Evolutionary conservation across 1,284 basidiomycete species (phyloP).

Genomic region (Puccinia triticina): DNA sequence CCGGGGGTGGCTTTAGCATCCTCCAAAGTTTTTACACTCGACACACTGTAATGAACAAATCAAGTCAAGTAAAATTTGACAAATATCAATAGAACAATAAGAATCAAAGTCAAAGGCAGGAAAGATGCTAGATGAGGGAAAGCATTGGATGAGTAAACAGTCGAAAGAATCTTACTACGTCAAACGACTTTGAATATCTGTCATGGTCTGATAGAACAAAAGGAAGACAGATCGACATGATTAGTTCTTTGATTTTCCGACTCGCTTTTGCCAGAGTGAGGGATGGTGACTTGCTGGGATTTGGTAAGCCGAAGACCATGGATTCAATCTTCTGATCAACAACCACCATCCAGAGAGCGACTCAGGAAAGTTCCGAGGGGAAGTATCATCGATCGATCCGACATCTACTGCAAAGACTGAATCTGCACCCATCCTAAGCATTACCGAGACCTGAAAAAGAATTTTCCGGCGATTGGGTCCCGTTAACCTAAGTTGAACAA

Average conservation of each 20-base stretch:
- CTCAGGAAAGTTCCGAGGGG: slow-evolving; percentile 90
- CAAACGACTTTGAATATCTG: slow-evolving; percentile 91
- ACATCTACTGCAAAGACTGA: slow-evolving; percentile 96
- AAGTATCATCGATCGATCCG: slow-evolving; percentile 92
- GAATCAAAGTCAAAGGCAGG: background rate
- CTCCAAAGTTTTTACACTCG: slow-evolving; percentile 89
- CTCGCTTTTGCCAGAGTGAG: background rate
- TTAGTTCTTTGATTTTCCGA: background rate
- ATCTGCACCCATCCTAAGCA: slow-evolving; percentile 87
- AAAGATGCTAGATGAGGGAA: background rate
- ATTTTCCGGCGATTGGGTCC: background rate
- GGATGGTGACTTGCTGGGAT: slow-evolving; percentile 33
- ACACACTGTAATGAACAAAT: slow-evolving; percentile 69
- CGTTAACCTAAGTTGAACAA: background rate
- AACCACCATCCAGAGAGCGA: slow-evolving; percentile 97
- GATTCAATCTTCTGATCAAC: slow-evolving; percentile 77
- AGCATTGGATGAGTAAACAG: background rate
- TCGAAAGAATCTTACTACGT: slow-evolving; percentile 75
- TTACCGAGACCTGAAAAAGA: slow-evolving; percentile 72
- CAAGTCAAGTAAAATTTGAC: slow-evolving; percentile 40
- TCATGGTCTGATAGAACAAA: slow-evolving; percentile 85
- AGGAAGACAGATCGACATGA: slow-evolving; percentile 62
- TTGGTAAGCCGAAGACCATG: slow-evolving; percentile 55
- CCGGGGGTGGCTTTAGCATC: slow-evolving; percentile 86
- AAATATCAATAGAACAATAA: slow-evolving; percentile 14